Evolutionary conservation across 306 rosid genomes (phyloP).

Genomic region (Dryas octopetala): DNA sequence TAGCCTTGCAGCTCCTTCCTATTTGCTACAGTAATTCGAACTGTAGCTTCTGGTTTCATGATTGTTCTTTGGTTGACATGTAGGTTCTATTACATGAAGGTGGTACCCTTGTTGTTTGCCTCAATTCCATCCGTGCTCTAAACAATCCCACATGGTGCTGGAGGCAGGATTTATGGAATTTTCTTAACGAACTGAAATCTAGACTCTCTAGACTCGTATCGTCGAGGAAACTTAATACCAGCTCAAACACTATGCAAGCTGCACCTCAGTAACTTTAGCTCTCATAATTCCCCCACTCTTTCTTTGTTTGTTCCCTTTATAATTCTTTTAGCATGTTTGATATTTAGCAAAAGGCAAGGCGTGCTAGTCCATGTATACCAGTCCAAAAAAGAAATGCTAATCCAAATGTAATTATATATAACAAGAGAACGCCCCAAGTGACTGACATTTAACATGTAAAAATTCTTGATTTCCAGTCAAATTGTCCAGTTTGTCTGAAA

Average conservation of each 20-base stretch:
- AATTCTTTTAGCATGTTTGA: not conserved
- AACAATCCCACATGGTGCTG: constrained; percentile 86
- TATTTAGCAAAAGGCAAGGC: not conserved
- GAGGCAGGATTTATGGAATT: constrained; percentile 58
- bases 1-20: too few relatives aligned
- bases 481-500: not conserved
- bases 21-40: not conserved
- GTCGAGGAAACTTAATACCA: constrained; percentile 20
- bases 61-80: constrained; percentile 27
- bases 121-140: constrained; percentile 85
- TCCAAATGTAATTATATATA: not conserved
- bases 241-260: constrained; percentile 34
- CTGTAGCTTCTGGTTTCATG: not conserved
- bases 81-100: constrained; percentile 98
- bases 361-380: too few relatives aligned
- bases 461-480: not conserved
- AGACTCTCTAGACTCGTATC: constrained; percentile 40
- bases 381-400: not conserved
- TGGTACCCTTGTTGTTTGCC: constrained; percentile 92
- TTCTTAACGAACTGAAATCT: constrained; percentile 44
- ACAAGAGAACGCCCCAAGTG: not conserved
- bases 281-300: not conserved
- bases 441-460: not conserved
- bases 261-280: constrained; percentile 33
- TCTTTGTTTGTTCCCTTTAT: not conserved